A percentile compares a stretch with the other conserved stretches of the same genome.
Evolutionary conservation across 768 basidiomycete genomes (phyloP).

Genomic region (Boletus rubescentipes): DNA sequence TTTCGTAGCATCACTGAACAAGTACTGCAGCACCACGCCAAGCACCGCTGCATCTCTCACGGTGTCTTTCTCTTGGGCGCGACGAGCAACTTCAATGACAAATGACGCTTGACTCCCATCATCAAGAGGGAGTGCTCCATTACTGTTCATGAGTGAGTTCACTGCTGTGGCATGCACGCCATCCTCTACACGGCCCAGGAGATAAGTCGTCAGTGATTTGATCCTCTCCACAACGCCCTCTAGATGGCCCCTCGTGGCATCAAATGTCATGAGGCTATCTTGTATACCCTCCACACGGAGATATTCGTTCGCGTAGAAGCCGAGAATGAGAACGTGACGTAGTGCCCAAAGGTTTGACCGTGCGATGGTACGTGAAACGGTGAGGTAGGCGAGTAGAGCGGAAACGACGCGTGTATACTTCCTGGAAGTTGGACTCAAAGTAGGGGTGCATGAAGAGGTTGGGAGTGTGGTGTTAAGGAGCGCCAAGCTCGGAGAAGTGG

Average conservation of each 20-base stretch:
- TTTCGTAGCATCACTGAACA: conserved; percentile 56
- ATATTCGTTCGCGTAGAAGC: conserved; percentile 62
- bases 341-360: conserved; percentile 64
- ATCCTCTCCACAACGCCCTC: conserved; percentile 42
- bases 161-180: conserved; percentile 50
- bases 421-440: conserved; percentile 11
- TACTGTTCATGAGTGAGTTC: conserved; percentile 32
- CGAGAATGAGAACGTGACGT: conserved; percentile 64
- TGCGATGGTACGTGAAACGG: conserved; percentile 59
- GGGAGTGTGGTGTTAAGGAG: conserved; percentile 61
- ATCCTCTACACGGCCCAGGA: conserved; percentile 48
- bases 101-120: conserved; percentile 30
- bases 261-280: conserved; percentile 47
- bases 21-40: conserved; percentile 55
- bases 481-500: conserved; percentile 54
- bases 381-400: conserved; percentile 55
- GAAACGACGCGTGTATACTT: conserved; percentile 61
- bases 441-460: conserved; percentile 32
- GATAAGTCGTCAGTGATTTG: conserved; percentile 59
- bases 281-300: conserved; percentile 48
- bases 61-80: conserved; percentile 40
- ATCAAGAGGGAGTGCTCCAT: conserved; percentile 15
- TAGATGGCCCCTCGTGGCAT: conserved; percentile 26
- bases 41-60: conserved; percentile 61
- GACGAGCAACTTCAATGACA: conserved; percentile 32